phyloP scores from a whole-genome alignment of 148 eudicot species.

The Nepenthes mirabilis region DNA sequence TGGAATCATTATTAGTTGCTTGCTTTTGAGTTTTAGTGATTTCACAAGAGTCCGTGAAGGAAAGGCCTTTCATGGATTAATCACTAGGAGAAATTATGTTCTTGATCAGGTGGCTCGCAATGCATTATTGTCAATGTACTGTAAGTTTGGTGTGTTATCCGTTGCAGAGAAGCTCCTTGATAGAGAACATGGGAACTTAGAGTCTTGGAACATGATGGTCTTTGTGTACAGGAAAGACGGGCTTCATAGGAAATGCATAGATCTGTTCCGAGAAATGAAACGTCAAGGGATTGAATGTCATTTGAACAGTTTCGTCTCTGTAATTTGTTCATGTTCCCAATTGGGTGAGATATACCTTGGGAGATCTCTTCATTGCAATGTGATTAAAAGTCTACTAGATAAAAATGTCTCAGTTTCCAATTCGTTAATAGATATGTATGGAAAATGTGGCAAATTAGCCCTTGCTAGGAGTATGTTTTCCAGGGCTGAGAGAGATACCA shows the following conservation, averaged over 20 bases:
- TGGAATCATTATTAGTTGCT: conserved; percentile 42
- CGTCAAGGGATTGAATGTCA: conserved; percentile 25
- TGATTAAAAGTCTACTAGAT: conserved; percentile 19
- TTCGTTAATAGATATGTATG: conserved; percentile 61
- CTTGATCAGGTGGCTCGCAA: conserved; percentile 24
- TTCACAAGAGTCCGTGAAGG: conserved; percentile 31
- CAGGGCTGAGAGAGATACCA: conserved; percentile 27
- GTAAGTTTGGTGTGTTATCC: conserved; percentile 32
- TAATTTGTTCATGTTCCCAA: conserved; percentile 43
- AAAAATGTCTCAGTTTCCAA: conserved; percentile 38
- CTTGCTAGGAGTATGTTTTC: conserved; percentile 33
- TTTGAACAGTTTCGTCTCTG: conserved; percentile 29
- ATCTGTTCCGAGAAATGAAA: conserved; percentile 40
- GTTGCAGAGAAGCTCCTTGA: conserved; percentile 36
- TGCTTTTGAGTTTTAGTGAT: conserved; percentile 39
- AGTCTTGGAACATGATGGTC: conserved; percentile 57
- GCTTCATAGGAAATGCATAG: conserved; percentile 22
- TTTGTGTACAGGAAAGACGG: conserved; percentile 38
- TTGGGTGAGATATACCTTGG: conserved; percentile 28
- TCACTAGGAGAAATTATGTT: conserved; percentile 33
- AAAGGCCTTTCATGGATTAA: conserved; percentile 49
- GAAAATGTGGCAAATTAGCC: conserved; percentile 28
- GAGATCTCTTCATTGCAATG: conserved; percentile 49
- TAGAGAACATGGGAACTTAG: conserved; percentile 16
- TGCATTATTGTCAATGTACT: conserved; percentile 63